These are phyloP conservation scores for Hygrophila difformis DNA, from an alignment of 257 asterid species.

Conservation along the genomic window DNA sequence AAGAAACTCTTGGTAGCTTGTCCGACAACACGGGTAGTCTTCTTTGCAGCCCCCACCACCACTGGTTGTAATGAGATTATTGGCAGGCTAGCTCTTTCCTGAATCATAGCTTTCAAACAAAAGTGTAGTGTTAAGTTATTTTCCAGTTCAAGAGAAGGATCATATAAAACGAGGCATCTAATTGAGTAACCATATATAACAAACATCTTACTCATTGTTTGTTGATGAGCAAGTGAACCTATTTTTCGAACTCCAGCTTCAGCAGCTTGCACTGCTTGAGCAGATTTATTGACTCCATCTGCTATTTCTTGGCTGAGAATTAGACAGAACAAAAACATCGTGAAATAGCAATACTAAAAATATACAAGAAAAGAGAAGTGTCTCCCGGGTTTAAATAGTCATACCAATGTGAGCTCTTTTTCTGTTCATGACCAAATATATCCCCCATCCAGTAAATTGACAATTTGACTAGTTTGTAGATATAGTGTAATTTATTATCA, in stretches of 20 bases:
- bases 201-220: slow-evolving; percentile 59
- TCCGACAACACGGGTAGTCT: slow-evolving; percentile 72
- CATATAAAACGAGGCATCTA: neutral
- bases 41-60: slow-evolving; percentile 86
- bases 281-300: slow-evolving; percentile 79
- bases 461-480: too few relatives aligned
- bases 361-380: neutral
- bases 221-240: slow-evolving; percentile 74
- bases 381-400: neutral
- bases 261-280: slow-evolving; percentile 93
- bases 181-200: neutral
- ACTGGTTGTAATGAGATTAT: slow-evolving; percentile 72
- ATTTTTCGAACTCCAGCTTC: slow-evolving; percentile 83
- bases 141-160: slow-evolving; percentile 1
- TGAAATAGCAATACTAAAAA: too few relatives aligned
- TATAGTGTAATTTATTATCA: too few relatives aligned
- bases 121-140: slow-evolving; percentile 6
- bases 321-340: slow-evolving; percentile 22
- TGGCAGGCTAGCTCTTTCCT: slow-evolving; percentile 91
- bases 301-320: slow-evolving; percentile 73
- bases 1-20: slow-evolving; percentile 60
- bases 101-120: slow-evolving; percentile 62
- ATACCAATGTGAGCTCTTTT: neutral
- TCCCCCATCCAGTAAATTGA: too few relatives aligned
- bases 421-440: neutral